Percentiles rank a stretch among this genome's conserved stretches.
These are phyloP conservation scores for Nicotiana undulata DNA, from an alignment of 257 asterid species.

Conservation along the genomic window DNA sequence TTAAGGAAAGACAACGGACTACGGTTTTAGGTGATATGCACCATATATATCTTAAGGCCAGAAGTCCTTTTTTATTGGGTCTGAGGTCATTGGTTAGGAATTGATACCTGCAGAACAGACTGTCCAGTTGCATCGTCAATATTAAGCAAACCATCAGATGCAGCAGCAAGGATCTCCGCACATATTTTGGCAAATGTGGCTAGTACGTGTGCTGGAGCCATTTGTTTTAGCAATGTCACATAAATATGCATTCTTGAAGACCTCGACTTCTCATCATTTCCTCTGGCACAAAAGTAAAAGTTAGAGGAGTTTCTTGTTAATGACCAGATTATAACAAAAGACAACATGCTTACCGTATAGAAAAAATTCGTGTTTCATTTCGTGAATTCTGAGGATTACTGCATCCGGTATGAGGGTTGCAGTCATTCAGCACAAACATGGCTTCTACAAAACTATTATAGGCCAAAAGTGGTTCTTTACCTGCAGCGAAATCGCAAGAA, in stretches of 20 bases:
- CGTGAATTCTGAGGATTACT: slow-evolving; percentile 54
- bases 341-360: slow-evolving; percentile 48
- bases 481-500: slow-evolving; percentile 33
- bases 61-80: not conserved
- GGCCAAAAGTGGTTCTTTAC: slow-evolving; percentile 94
- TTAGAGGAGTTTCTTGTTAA: not conserved
- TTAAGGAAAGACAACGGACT: not conserved
- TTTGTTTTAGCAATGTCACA: slow-evolving; percentile 77
- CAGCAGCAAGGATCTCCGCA: slow-evolving; percentile 91
- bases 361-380: slow-evolving; percentile 53
- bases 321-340: not conserved
- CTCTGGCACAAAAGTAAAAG: slow-evolving; percentile 37
- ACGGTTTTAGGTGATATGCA: not conserved
- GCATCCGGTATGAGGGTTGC: slow-evolving; percentile 85
- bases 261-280: slow-evolving; percentile 73
- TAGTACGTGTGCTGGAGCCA: slow-evolving; percentile 91
- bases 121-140: slow-evolving; percentile 65
- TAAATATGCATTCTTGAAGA: slow-evolving; percentile 82
- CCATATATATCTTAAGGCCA: not conserved
- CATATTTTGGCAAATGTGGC: slow-evolving; percentile 96
- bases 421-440: slow-evolving; percentile 74
- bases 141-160: slow-evolving; percentile 78
- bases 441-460: slow-evolving; percentile 96
- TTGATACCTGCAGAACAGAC: slow-evolving; percentile 77
- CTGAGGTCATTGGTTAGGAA: not conserved